Evolutionary conservation across 1,139 yeast species (phyloP).

Genomic region (Taphrina wiesneri): DNA sequence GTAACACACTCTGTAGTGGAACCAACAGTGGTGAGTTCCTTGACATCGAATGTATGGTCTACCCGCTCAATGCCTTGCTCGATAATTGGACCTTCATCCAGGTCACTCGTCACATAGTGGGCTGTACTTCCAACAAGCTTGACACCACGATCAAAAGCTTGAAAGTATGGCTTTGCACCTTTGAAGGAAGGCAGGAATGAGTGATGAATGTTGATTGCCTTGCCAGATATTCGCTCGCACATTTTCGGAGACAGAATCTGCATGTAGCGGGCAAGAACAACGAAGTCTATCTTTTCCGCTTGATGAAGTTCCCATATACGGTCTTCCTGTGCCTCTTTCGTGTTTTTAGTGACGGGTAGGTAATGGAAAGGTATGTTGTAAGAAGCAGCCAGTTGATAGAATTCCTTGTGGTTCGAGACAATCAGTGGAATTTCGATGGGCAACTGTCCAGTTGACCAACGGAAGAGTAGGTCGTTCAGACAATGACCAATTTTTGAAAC

Average conservation of each 20-base stretch:
- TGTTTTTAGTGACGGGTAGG: constrained; percentile 23
- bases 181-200: constrained; percentile 33
- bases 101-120: constrained; percentile 26
- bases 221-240: constrained; percentile 30
- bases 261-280: constrained; percentile 31
- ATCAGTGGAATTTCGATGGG: constrained; percentile 30
- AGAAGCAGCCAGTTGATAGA: constrained; percentile 28
- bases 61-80: constrained; percentile 33
- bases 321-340: constrained; percentile 31
- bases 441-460: constrained; percentile 27
- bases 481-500: constrained; percentile 31
- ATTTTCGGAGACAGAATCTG: constrained; percentile 29
- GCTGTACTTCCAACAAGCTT: constrained; percentile 32
- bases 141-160: constrained; percentile 32
- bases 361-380: constrained; percentile 33
- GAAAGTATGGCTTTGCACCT: constrained; percentile 33
- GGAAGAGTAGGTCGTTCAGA: constrained; percentile 27
- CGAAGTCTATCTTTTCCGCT: constrained; percentile 30
- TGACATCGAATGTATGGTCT: constrained; percentile 25
- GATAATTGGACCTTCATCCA: constrained; percentile 32
- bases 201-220: constrained; percentile 32
- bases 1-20: constrained; percentile 29
- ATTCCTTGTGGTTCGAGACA: constrained; percentile 31
- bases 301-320: constrained; percentile 30
- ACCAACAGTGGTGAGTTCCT: constrained; percentile 28